Percentiles rank a stretch among this genome's conserved stretches.
These are phyloP conservation scores for Solanum hybrid DNA, from an alignment of 305 asterid species.

Conservation along the genomic window DNA sequence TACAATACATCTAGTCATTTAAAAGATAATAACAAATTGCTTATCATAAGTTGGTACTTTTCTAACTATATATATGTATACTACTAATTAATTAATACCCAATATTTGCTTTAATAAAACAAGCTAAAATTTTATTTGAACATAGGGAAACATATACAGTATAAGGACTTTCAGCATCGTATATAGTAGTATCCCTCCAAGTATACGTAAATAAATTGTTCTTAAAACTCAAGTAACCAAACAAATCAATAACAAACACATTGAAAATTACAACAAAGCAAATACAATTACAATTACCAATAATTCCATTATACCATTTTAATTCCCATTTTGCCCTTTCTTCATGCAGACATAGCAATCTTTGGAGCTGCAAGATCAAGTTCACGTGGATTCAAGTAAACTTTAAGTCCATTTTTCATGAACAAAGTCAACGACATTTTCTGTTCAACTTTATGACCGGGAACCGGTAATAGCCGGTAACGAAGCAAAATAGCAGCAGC, in stretches of 20 bases:
- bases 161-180: too few relatives aligned
- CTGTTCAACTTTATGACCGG: conserved; percentile 79
- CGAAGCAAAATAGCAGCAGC: conserved; percentile 78
- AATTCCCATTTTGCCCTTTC: background rate
- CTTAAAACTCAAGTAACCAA: background rate
- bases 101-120: background rate
- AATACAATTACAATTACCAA: background rate
- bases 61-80: background rate
- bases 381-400: conserved; percentile 48
- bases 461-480: conserved; percentile 45
- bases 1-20: too few relatives aligned
- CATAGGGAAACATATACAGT: background rate
- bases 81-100: background rate
- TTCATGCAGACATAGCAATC: conserved; percentile 29
- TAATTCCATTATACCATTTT: background rate
- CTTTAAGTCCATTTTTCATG: conserved; percentile 82
- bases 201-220: background rate
- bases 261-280: background rate
- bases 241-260: background rate
- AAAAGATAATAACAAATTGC: background rate
- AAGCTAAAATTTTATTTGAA: background rate
- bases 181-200: background rate
- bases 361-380: conserved; percentile 23
- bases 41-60: too few relatives aligned
- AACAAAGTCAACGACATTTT: conserved; percentile 84